Conservation (phyloP, 2,329 filamentous ascomycete species). For the Colletotrichum euphorbiae region DNA sequence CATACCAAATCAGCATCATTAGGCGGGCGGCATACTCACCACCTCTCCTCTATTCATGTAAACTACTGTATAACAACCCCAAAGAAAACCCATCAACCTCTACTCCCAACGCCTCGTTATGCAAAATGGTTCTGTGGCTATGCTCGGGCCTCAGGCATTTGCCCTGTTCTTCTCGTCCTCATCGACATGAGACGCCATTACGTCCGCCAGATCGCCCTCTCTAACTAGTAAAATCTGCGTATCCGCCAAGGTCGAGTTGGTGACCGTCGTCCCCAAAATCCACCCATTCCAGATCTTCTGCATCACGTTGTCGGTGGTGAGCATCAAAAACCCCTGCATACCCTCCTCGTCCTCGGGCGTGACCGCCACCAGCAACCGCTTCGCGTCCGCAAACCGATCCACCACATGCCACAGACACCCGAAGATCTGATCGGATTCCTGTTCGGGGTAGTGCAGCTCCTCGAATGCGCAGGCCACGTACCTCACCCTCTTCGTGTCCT, state of each 20-base stretch:
- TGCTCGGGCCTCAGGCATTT: neutral
- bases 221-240: slow-evolving; percentile 58
- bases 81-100: neutral
- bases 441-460: slow-evolving; percentile 57
- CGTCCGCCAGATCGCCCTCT: slow-evolving; percentile 55
- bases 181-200: slow-evolving; percentile 43
- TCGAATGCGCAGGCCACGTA: slow-evolving; percentile 58
- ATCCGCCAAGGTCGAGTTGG: slow-evolving; percentile 53
- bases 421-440: slow-evolving; percentile 59
- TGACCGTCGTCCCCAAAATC: slow-evolving; percentile 55
- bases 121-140: neutral
- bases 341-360: slow-evolving; percentile 52
- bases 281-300: slow-evolving; percentile 63
- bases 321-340: slow-evolving; percentile 45
- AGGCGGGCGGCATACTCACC: slow-evolving; percentile 28
- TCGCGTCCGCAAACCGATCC: slow-evolving; percentile 55
- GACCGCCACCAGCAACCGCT: slow-evolving; percentile 55
- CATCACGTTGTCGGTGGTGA: slow-evolving; percentile 53
- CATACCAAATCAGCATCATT: slow-evolving; percentile 34
- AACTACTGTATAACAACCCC: slow-evolving; percentile 23
- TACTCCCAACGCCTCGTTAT: neutral
- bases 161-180: slow-evolving; percentile 12
- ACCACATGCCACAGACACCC: slow-evolving; percentile 61
- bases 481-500: slow-evolving; percentile 57
- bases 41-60: slow-evolving; percentile 34